Base-by-base conservation (phyloP, 352 stramenopile genomes). In the Phytophthora ohioensis region DNA sequence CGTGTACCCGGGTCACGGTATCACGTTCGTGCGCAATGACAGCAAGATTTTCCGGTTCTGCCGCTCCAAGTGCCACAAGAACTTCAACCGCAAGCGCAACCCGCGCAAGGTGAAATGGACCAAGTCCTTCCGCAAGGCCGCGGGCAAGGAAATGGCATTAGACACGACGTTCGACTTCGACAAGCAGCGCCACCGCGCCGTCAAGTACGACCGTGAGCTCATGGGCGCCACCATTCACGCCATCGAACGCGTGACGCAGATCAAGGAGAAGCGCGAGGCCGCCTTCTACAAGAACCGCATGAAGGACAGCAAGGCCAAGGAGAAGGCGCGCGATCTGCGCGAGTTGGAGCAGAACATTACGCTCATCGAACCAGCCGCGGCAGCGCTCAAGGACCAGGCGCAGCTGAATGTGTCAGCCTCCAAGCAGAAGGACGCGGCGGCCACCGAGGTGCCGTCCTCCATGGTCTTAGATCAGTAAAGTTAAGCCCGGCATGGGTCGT, bases 111-210 rank as follows among this genome's bases (percentile, higher is more conserved):
- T 99, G 13, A 98, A 98, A 81, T 99, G 98, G 98, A 99, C 98
- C 63, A 99, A 99, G 87, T 93, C 98, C 57, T 99, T 99, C 84
- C 91, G 98, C 57, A 99, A 99, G 81, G 82, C 95, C 12, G 91
- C 96, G 7, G 98, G 98, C 64, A 99, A 99, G 88, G 98, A 99
- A 87, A 99, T 99, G 95, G 95, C 97, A 42, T 95, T 99, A 49
- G 98, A 99, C 87, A 98, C 95, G 54, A 99, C 98, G 43, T 99
- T 99, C 82, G 98, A 99, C 80, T 99, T 99, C 69, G 98, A 99
- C 79, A 99, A 99, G 87, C 81, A 98, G 80, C 88, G 98, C 53
- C 99, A 99, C 83, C 90, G 97, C 58, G 98, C 98, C 17, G 94
- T 99, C 65, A 99, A 99, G 80, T 99, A 99, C 84, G 97, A 99